phyloP scores from a whole-genome alignment of 768 basidiomycete genomes.

The Obba rivulosa region DNA sequence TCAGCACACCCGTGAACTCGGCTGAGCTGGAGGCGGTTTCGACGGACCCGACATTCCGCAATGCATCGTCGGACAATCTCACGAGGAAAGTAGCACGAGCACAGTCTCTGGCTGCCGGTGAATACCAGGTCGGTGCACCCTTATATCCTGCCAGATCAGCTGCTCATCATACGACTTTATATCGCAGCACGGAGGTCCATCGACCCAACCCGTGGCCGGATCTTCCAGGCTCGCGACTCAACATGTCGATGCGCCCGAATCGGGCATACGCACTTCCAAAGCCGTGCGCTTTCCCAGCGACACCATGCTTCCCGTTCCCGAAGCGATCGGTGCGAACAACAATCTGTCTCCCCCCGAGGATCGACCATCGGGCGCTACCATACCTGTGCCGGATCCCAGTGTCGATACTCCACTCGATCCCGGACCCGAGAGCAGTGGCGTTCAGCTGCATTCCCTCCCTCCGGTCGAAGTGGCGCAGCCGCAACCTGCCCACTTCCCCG shows the following conservation, averaged over 20 bases:
- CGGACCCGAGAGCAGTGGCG: too few species aligned
- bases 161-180: not conserved
- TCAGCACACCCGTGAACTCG: not conserved
- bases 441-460: too few species aligned
- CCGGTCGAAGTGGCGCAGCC: too few species aligned
- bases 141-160: not conserved
- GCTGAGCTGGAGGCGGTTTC: not conserved
- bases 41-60: not conserved
- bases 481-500: too few species aligned
- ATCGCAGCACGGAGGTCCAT: slow-evolving; percentile 1
- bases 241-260: not conserved
- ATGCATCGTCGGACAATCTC: not conserved
- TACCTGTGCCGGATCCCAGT: not conserved
- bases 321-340: not conserved
- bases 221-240: not conserved
- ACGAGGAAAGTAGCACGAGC: not conserved
- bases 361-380: not conserved
- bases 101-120: not conserved
- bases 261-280: slow-evolving; percentile 4
- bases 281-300: slow-evolving; percentile 5
- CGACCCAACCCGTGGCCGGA: not conserved
- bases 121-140: not conserved
- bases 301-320: not conserved
- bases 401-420: not conserved
- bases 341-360: not conserved